These are phyloP conservation scores for Trapa bicornis DNA, from an alignment of 345 rosid genomes.

Conservation along the genomic window DNA sequence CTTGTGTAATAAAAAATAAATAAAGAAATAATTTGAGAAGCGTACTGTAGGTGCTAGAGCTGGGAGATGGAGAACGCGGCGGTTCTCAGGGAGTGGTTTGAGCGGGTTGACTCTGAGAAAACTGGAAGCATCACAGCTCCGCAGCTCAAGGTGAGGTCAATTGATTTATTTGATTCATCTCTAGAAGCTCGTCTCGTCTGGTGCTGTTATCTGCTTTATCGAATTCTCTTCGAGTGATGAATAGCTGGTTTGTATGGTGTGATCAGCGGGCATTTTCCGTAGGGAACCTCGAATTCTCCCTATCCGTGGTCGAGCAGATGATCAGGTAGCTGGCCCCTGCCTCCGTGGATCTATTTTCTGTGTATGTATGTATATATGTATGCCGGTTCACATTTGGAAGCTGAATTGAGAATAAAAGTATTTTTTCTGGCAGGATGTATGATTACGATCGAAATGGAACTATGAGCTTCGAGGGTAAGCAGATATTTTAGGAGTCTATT, in stretches of 20 bases:
- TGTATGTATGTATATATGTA: neutral
- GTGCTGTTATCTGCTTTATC: neutral
- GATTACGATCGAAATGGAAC: constrained; percentile 62
- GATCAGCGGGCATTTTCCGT: constrained; percentile 44
- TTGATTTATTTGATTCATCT: too few relatives aligned
- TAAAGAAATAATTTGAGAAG: neutral
- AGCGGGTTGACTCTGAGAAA: constrained; percentile 58
- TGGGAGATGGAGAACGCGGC: constrained; percentile 34
- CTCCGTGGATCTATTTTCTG: neutral
- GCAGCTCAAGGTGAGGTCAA: constrained; percentile 42
- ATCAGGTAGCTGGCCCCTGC: constrained; percentile 27
- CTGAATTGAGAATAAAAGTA: neutral
- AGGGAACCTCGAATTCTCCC: constrained; percentile 46
- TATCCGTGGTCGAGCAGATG: constrained; percentile 57
- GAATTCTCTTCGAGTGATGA: neutral
- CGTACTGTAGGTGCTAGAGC: neutral
- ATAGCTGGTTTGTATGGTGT: neutral
- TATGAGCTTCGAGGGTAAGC: constrained; percentile 51
- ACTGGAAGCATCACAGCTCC: constrained; percentile 43
- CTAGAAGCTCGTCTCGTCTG: neutral
- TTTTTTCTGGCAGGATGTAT: constrained; percentile 35
- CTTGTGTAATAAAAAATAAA: neutral
- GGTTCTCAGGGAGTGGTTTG: constrained; percentile 52
- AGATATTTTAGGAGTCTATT: neutral
- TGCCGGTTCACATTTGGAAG: neutral